phyloP scores from a whole-genome alignment of 441 rosid genomes.

The Adansonia madagascariensis region DNA sequence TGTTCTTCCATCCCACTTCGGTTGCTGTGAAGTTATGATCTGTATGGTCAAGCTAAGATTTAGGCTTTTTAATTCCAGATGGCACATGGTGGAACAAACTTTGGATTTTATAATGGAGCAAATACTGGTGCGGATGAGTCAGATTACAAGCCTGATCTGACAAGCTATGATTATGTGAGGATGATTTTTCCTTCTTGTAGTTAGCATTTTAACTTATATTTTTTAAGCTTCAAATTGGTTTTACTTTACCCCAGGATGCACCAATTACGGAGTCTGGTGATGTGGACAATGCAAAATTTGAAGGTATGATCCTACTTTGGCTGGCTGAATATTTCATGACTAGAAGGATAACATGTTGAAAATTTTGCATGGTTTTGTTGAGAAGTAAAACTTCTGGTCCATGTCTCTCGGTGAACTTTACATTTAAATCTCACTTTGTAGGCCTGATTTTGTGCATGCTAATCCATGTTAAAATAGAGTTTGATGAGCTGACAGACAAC shows the following conservation, averaged over 20 bases:
- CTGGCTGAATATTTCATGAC: slow-evolving; percentile 19
- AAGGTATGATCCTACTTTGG: slow-evolving; percentile 47
- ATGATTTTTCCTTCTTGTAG: slow-evolving; percentile 17
- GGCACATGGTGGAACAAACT: slow-evolving; percentile 99
- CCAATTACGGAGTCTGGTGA: slow-evolving; percentile 93
- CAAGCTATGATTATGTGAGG: slow-evolving; percentile 93
- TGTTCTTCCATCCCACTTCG: slow-evolving; percentile 31
- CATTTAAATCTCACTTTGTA: background rate
- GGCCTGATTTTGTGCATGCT: background rate
- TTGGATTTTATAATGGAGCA: slow-evolving; percentile 95
- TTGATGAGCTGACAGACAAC: slow-evolving; percentile 10
- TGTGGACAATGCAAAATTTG: slow-evolving; percentile 70
- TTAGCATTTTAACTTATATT: slow-evolving; percentile 12
- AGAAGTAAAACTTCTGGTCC: background rate
- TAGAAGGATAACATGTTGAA: slow-evolving; percentile 4
- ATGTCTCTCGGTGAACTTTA: background rate
- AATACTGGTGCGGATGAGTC: slow-evolving; percentile 65
- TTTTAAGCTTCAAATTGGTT: slow-evolving; percentile 28
- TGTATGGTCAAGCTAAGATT: slow-evolving; percentile 20
- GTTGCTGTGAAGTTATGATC: slow-evolving; percentile 24
- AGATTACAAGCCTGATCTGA: slow-evolving; percentile 89
- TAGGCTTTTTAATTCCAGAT: slow-evolving; percentile 52
- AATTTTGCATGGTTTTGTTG: slow-evolving; percentile 17
- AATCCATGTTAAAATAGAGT: background rate
- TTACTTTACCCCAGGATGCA: slow-evolving; percentile 68